These are phyloP conservation scores for Cystofilobasidium bisporidii DNA, from an alignment of 768 basidiomycete species.

Conservation along the genomic window DNA sequence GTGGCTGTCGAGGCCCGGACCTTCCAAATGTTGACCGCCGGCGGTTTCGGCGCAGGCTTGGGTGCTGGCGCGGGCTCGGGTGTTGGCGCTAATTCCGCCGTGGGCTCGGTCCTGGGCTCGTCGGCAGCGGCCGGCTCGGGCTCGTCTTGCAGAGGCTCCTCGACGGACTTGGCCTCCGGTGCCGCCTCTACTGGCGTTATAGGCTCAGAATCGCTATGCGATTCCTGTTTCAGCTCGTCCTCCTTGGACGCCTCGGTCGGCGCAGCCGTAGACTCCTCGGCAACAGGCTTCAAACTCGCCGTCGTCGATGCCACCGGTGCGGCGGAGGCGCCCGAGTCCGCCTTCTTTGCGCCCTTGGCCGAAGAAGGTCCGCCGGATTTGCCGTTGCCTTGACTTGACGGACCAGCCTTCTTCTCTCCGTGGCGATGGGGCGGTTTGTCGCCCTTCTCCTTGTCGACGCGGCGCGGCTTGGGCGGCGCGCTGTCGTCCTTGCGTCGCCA, in stretches of 20 bases:
- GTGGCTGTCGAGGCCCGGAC: constrained; percentile 1
- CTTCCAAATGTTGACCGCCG: constrained; percentile 26
- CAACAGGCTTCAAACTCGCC: not conserved
- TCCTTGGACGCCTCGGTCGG: not conserved
- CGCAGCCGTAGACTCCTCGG: not conserved
- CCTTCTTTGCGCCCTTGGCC: not conserved
- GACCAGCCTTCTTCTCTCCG: not conserved
- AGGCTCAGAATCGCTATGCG: not conserved
- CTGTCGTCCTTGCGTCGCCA: constrained; percentile 6
- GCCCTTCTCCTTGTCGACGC: constrained; percentile 5
- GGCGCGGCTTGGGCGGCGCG: not conserved
- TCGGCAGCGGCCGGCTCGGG: not conserved
- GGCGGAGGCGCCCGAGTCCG: not conserved
- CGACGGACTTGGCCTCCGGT: not conserved
- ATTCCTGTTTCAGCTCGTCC: not conserved
- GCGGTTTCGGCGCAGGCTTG: not conserved
- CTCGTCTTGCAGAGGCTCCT: not conserved
- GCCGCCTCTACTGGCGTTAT: not conserved
- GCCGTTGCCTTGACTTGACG: not conserved
- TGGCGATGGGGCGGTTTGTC: not conserved
- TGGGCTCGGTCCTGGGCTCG: not conserved
- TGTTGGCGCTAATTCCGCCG: no score
- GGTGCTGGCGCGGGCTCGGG: constrained; percentile 13
- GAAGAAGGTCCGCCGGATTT: not conserved
- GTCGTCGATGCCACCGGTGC: no score